These are phyloP conservation scores for Purpureocillium takamizusanense DNA, from an alignment of 2,329 filamentous ascomycete genomes.

Conservation along the genomic window DNA sequence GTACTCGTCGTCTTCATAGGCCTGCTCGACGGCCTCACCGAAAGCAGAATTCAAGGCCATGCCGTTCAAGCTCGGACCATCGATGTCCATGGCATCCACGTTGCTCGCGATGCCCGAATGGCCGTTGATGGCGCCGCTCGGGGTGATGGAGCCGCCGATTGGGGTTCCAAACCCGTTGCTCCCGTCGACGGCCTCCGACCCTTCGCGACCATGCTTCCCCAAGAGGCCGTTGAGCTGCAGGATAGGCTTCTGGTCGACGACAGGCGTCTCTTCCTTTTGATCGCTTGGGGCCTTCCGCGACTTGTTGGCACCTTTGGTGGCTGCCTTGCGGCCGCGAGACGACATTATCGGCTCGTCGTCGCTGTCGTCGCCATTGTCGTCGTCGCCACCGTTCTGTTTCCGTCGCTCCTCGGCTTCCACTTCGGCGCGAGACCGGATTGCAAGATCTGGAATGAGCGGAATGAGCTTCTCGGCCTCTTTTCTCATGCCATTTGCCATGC, in stretches of 20 bases:
- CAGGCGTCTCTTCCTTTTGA: constrained; percentile 71
- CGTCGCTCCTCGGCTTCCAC: constrained; percentile 83
- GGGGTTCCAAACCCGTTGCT: constrained; percentile 84
- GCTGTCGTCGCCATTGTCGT: constrained; percentile 80
- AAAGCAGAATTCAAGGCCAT: constrained; percentile 55
- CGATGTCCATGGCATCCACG: constrained; percentile 78
- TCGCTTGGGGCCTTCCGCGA: constrained; percentile 66
- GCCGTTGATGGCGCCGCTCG: constrained; percentile 57
- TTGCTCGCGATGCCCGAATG: constrained; percentile 61
- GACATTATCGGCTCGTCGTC: constrained; percentile 99
- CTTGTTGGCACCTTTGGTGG: constrained; percentile 67
- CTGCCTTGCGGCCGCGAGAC: constrained; percentile 79
- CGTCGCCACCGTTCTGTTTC: constrained; percentile 76
- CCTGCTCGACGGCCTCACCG: constrained; percentile 61
- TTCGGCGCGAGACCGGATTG: constrained; percentile 83
- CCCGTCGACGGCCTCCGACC: constrained; percentile 71
- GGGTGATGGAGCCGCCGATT: constrained; percentile 65
- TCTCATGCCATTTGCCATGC: constrained; percentile 92
- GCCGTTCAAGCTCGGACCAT: constrained; percentile 62
- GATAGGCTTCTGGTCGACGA: constrained; percentile 63
- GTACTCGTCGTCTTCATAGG: constrained; percentile 86
- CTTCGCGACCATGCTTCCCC: constrained; percentile 50
- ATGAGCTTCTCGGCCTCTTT: constrained; percentile 97
- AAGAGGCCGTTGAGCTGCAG: constrained; percentile 58
- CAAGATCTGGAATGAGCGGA: constrained; percentile 86